Evolutionary conservation across 2,329 filamentous ascomycete species (phyloP).

Genomic region (Talaromyces albobiverticillius): DNA sequence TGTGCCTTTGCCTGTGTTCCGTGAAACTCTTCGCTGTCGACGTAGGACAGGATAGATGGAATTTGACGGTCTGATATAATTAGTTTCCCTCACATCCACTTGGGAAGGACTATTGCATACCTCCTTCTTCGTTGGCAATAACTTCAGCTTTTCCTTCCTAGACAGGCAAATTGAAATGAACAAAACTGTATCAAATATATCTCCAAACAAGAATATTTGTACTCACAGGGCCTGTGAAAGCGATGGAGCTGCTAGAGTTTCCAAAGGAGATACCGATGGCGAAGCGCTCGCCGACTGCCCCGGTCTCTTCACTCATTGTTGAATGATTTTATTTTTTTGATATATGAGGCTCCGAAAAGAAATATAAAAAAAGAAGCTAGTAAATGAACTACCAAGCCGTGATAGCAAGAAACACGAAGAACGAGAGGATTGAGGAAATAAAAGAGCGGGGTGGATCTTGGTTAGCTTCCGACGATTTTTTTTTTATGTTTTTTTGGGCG

Average conservation of each 20-base stretch:
- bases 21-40: slow-evolving; percentile 94
- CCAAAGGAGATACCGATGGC: slow-evolving; percentile 97
- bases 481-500: slow-evolving; percentile 4
- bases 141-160: slow-evolving; percentile 92
- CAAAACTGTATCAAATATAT: not conserved
- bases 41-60: slow-evolving; percentile 88
- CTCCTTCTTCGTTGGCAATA: slow-evolving; percentile 98
- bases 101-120: slow-evolving; percentile 47
- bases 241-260: slow-evolving; percentile 98
- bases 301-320: slow-evolving; percentile 53
- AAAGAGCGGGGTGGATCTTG: slow-evolving; percentile 15
- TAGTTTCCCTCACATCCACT: not conserved
- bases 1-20: slow-evolving; percentile 93
- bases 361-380: no score
- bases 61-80: slow-evolving; percentile 82
- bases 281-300: slow-evolving; percentile 52
- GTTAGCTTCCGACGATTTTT: slow-evolving; percentile 8
- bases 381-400: not conserved
- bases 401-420: slow-evolving; percentile 2
- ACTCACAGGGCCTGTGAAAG: slow-evolving; percentile 68
- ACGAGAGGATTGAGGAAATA: slow-evolving; percentile 11
- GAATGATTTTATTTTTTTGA: not conserved
- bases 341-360: not conserved
- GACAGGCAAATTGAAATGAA: not conserved
- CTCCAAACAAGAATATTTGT: not conserved